Evolutionary conservation across 225 moss, liverwort and hornwort genomes (phyloP), one percentile per base, ranked within the genome.

Genomic region (Neckera pumila): DNA sequence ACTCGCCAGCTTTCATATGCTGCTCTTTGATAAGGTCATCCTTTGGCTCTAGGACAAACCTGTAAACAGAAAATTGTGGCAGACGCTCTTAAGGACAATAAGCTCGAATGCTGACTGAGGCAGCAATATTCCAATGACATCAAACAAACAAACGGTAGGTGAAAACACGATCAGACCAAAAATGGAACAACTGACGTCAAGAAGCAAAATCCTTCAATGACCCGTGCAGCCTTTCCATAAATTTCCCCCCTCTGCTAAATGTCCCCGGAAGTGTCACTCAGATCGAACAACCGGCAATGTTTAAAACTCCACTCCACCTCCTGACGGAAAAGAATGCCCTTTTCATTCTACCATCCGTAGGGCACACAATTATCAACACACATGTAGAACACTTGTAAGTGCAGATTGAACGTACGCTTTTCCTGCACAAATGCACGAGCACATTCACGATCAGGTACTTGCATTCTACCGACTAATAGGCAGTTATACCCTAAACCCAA

Each of bases 11-110:
- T 90, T 93, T 98, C 45, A 82, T 88, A 83, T 95, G 92, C 82
- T 98, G 98, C 95, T 98, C 98, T 85, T 91, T 93, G 33, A 95
- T 91, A 67, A 98, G 96, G 71, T 92, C 89, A 74, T 86, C 93
- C 89, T 93, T 95, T n/a, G 98, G 96, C 92, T 93, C 93, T 47
- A 96, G 89, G 49, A 97, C 93, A 89, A 98, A 98, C 88, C 97
- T 97, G 94, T 83, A 65, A 81, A 88, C 73, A 63, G 61, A 80
- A 79, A 72, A 61, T 31, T 79, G 60, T 76, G 75, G 31, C 56
- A 34, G 71, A 82, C 51, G 56, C 30, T 65, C 28, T 65, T 12
- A 40, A 34, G 63, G 36, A 69, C n/a, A 85, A 26, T 63, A 76
- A 54, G 7, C 21, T 72, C 77, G 5, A 88, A 64, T 81, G 74